These are phyloP conservation scores for Neophaeococcomyces mojaviensis DNA, from an alignment of 2,329 filamentous ascomycete species.

Conservation along the genomic window DNA sequence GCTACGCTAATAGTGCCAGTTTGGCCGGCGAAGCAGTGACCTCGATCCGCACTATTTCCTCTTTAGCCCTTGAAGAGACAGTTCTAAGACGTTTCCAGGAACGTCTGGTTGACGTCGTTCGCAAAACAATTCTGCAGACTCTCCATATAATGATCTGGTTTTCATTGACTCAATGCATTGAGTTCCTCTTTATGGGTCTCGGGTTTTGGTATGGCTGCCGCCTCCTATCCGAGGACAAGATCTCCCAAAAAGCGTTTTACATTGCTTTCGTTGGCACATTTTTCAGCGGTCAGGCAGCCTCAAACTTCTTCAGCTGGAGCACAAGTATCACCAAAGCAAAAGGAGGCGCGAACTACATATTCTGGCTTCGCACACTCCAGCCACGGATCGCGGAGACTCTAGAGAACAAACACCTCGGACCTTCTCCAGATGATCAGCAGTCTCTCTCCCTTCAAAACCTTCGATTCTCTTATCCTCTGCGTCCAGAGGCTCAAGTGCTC, in stretches of 20 bases:
- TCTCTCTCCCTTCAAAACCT: conserved; percentile 40
- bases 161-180: conserved; percentile 27
- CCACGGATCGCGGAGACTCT: conserved; percentile 37
- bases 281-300: conserved; percentile 28
- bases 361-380: conserved; percentile 41
- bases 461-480: conserved; percentile 29
- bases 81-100: conserved; percentile 5
- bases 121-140: conserved; percentile 21
- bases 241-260: conserved; percentile 32
- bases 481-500: conserved; percentile 25
- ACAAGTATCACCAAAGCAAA: conserved; percentile 45
- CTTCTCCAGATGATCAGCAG: conserved; percentile 26
- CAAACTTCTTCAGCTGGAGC: conserved; percentile 29
- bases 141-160: conserved; percentile 26
- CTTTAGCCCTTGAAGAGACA: conserved; percentile 6
- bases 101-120: conserved; percentile 21
- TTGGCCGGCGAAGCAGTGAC: conserved; percentile 11
- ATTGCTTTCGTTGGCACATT: conserved; percentile 40
- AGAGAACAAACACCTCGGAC: conserved; percentile 33
- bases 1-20: conserved; percentile 37
- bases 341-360: conserved; percentile 44
- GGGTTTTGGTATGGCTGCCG: conserved; percentile 55
- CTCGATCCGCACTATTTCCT: conserved; percentile 9
- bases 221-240: conserved; percentile 47
- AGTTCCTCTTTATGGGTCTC: conserved; percentile 25